Conservation (phyloP, 108 stramenopile genomes). For the Cyclostephanos tholiformis region DNA sequence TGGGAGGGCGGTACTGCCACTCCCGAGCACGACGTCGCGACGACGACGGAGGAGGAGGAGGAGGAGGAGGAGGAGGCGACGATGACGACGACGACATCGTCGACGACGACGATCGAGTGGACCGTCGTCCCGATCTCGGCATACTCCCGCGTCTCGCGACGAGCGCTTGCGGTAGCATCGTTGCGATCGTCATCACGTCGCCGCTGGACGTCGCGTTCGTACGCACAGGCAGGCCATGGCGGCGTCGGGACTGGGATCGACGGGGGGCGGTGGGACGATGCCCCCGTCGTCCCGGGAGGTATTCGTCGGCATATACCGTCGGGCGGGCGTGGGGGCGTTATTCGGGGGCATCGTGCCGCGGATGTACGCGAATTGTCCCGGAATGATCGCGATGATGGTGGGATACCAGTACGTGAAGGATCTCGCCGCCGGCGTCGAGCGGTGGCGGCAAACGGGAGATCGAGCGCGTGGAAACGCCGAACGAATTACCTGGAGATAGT, state of each 20-base stretch:
- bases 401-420: slow-evolving; percentile 8
- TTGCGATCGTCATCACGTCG: slow-evolving; percentile 4
- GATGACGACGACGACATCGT: too few relatives aligned
- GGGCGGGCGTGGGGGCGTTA: not conserved
- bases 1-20: too few relatives aligned
- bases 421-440: not conserved
- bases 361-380: not conserved
- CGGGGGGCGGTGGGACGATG: not conserved
- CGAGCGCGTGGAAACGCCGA: too few relatives aligned
- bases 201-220: not conserved
- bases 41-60: not conserved
- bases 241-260: not conserved
- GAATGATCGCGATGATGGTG: slow-evolving; percentile 14
- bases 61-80: not conserved
- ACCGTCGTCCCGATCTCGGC: not conserved
- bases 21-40: too few relatives aligned
- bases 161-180: not conserved
- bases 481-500: too few relatives aligned
- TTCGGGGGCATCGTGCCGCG: not conserved
- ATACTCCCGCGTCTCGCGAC: not conserved
- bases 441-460: not conserved
- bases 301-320: not conserved
- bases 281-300: not conserved
- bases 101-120: not conserved
- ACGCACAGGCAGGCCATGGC: not conserved